Base-by-base conservation (phyloP, 768 basidiomycete species). In the Solioccasus polychromus region DNA sequence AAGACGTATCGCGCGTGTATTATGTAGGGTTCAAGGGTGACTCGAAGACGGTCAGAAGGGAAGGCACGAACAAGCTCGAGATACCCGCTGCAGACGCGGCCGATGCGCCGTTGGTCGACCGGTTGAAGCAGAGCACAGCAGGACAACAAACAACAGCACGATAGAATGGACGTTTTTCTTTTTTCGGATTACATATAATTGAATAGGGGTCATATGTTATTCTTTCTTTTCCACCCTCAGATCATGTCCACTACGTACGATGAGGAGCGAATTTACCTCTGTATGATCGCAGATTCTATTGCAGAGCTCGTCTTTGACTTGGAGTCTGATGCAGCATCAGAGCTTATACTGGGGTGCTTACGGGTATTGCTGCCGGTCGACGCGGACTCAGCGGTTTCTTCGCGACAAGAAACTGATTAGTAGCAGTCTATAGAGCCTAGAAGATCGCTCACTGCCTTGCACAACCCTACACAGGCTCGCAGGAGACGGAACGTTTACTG, bases 21-120 rank as follows among this genome's bases (percentile, higher is more conserved):
- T 93, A 83, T 57, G 58, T 92, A 34, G 90, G 90, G 17, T 93
- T 93, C 73, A 86, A 82, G 61, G 91, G 90, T 32, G 85, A 89
- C 52, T 70, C 73, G 37, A 70, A 73, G 42, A 71, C 73, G 15
- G 62, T 66, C 15, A 73, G 74, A 52, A 81, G 77, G 51, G 83
- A 86, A 42, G 75, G 68, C n/a, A 74, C 74, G 28, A 77, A 75
- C 37, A 81, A 78, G 60, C 72, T 85, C 39, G 85, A 82, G 57
- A 78, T 94, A 14, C 86, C 85, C 1, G 87, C 91, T n/a, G 83
- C 83, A 4, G 78, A 88, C 55, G 84, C 87, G 1, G 80, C 85
- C 0, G 91, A 93, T 52, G 83, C 87, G 1, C 64, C 78, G 9
- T 53, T 89, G 9, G 70, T 81, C 11, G 83, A 88, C 53, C 74